Percentiles rank a stretch among this genome's conserved stretches.
phyloP scores from a whole-genome alignment of 164 flowering plant genomes.

The Umbellularia californica region DNA sequence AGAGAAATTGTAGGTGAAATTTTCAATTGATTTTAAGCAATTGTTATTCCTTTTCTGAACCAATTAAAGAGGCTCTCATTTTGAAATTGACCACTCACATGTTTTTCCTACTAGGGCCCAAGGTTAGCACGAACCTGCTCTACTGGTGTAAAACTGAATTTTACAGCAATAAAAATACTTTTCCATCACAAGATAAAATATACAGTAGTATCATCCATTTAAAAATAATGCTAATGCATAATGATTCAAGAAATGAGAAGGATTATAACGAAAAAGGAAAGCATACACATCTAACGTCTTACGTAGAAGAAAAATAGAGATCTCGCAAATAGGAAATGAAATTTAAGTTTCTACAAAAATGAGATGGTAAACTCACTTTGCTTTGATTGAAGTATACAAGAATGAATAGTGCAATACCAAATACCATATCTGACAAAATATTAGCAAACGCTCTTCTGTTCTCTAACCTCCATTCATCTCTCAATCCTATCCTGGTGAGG shows the following conservation, averaged over 20 bases:
- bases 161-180: no score
- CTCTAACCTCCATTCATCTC: conserved; percentile 87
- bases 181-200: no score
- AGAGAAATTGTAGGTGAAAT: no score
- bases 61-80: no score
- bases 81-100: no score
- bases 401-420: conserved; percentile 74
- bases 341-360: background rate
- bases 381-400: conserved; percentile 81
- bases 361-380: conserved; percentile 49
- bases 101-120: no score
- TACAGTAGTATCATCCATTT: background rate
- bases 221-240: no score
- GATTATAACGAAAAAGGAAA: background rate
- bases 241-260: background rate
- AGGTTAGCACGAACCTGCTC: no score
- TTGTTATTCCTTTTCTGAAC: no score
- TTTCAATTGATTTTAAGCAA: no score
- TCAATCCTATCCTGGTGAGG: conserved; percentile 70
- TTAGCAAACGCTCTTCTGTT: conserved; percentile 90
- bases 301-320: background rate
- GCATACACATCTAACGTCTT: background rate
- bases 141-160: no score
- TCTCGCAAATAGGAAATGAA: background rate
- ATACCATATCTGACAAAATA: conserved; percentile 89